Base-by-base conservation (phyloP, 2,329 filamentous ascomycete genomes). In the Fusarium virguliforme region DNA sequence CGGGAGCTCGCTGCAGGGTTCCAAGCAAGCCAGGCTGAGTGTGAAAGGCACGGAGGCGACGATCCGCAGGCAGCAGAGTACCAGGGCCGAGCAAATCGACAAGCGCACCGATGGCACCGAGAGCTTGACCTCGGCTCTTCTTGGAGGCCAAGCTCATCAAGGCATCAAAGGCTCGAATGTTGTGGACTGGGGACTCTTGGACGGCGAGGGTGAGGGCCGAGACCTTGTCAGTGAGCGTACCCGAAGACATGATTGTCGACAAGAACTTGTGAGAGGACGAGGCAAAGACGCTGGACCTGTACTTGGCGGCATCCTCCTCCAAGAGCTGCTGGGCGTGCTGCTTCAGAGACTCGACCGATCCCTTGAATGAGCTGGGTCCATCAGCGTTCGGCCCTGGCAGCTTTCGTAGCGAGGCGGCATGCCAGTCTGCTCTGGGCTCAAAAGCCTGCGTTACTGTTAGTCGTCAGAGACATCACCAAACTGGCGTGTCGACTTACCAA, bases 141-240 rank as follows among this genome's bases (percentile, higher is more conserved):
- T 99, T 99, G 76, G 90, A 92, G n/a, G 95, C 94, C 46, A 99
- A 83, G 1, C 84, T 88, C 72, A 98, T 85, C 51, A 99, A 85
- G 68, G 90, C 94, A 75, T 98, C 95, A 68, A 98, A 90, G 1
- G 95, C 92, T 78, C 96, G 95, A 70, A 90, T 91, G 68, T 95
- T 98, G 81, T 99, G 96, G 57, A 98, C 84, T 18, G 96, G 96
- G 8, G 97, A 98, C 81, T 99, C 96, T 83, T 99, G 97, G 12
- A 98, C 91, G 62, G 96, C 92, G 74, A 99, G 86, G 5, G 96
- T 99, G 77, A 99, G 85, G 4, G 96, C 97, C 3, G 96, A 99
- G 46, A 98, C 92, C 81, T 98, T 98, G 81, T 99, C 96, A 62
- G 94, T 97, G 74, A 98, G 89, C 9, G 97, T 99, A 85, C 96